Conservation (phyloP, 495 filamentous ascomycete species). For the Trichoderma erinaceum region DNA sequence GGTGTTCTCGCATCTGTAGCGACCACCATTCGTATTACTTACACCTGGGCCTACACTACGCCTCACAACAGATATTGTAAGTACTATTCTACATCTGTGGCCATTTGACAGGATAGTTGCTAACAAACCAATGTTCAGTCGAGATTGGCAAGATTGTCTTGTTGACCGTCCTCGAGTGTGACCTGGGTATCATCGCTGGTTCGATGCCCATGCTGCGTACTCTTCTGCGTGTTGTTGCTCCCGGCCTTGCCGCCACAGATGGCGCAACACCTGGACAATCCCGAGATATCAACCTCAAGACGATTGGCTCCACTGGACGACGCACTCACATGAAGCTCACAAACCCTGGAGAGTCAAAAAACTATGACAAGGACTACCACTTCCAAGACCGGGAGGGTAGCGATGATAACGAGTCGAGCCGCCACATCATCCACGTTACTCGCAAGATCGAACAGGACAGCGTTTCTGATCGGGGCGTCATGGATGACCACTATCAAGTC, state of each 20-base stretch:
- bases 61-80: not conserved
- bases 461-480: not conserved
- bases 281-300: not conserved
- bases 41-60: constrained; percentile 8
- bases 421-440: not conserved
- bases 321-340: not conserved
- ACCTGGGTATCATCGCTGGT: constrained; percentile 23
- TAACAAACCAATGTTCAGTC: not conserved
- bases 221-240: constrained; percentile 14
- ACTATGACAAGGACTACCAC: not conserved
- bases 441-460: constrained; percentile 1
- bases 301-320: not conserved
- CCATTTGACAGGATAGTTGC: not conserved
- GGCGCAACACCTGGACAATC: not conserved
- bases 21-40: not conserved
- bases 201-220: constrained; percentile 20
- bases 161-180: constrained; percentile 24
- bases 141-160: constrained; percentile 20
- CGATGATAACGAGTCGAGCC: not conserved
- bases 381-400: not conserved
- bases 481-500: too few species aligned
- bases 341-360: not conserved
- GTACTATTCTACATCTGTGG: not conserved
- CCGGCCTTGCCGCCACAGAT: not conserved
- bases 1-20: constrained; percentile 5